Evolutionary conservation across 2,329 filamentous ascomycete genomes (phyloP).

Genomic region (Penicillium digitatum): DNA sequence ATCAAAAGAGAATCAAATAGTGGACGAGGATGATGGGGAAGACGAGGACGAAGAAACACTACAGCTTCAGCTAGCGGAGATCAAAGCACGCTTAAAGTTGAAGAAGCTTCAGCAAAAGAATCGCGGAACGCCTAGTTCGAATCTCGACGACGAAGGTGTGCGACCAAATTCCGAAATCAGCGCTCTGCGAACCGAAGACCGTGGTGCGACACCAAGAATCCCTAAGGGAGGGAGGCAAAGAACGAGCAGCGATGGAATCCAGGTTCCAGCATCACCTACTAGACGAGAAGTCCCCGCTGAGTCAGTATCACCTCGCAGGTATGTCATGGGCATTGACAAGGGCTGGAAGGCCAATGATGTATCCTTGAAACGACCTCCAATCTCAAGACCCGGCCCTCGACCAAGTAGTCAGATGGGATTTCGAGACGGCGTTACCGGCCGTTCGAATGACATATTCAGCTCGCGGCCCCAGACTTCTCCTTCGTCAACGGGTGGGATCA

Average conservation of each 20-base stretch:
- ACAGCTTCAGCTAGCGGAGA: conserved; percentile 78
- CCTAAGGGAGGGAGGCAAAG: conserved; percentile 15
- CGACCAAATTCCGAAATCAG: conserved; percentile 27
- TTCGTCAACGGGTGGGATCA: conserved; percentile 22
- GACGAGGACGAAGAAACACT: conserved; percentile 87
- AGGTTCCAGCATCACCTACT: conserved; percentile 73
- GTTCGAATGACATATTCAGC: conserved; percentile 21
- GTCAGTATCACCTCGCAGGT: conserved; percentile 71
- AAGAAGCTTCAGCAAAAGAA: conserved; percentile 71
- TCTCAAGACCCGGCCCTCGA: conserved; percentile 27
- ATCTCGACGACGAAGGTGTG: conserved; percentile 22
- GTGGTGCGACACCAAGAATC: conserved; percentile 13
- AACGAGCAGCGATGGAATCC: conserved; percentile 45
- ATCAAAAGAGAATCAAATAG: conserved; percentile 31
- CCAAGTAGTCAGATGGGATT: conserved; percentile 30
- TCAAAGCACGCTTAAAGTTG: conserved; percentile 80
- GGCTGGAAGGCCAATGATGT: conserved; percentile 75
- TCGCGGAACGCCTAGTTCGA: conserved; percentile 27
- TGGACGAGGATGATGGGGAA: conserved; percentile 51
- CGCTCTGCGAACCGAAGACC: conserved; percentile 21
- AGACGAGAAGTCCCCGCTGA: conserved; percentile 49
- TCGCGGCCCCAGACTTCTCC: conserved; percentile 27
- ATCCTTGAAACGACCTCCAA: conserved; percentile 68
- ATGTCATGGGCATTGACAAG: conserved; percentile 84
- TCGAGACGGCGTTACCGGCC: conserved; percentile 27